These are phyloP conservation scores for Colletotrichum spinosum DNA, from an alignment of 2,329 filamentous ascomycete genomes.

Conservation along the genomic window DNA sequence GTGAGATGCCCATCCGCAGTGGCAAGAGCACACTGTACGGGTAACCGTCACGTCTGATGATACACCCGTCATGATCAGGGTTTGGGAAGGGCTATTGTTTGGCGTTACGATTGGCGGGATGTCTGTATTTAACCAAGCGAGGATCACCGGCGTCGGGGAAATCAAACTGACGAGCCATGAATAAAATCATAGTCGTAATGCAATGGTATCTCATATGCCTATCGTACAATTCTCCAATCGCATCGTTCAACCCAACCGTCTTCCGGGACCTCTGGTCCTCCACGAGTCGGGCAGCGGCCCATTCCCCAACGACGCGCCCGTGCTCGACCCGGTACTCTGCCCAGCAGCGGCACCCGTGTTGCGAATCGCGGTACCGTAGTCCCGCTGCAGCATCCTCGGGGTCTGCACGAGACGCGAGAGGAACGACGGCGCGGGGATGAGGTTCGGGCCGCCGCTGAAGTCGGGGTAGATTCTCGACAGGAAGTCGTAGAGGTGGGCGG, in stretches of 20 bases:
- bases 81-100: background rate
- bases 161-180: conserved; percentile 10
- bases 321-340: conserved; percentile 51
- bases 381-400: conserved; percentile 59
- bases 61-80: background rate
- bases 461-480: conserved; percentile 88
- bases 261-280: conserved; percentile 71
- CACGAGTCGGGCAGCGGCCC: conserved; percentile 72
- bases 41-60: conserved; percentile 11
- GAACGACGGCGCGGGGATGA: conserved; percentile 79
- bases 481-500: conserved; percentile 93
- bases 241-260: conserved; percentile 64
- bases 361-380: conserved; percentile 72
- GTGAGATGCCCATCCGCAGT: conserved; percentile 48
- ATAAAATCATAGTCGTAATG: conserved; percentile 36
- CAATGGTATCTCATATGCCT: conserved; percentile 8
- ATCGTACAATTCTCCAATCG: background rate
- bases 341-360: conserved; percentile 43
- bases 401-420: conserved; percentile 75
- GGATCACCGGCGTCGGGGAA: background rate
- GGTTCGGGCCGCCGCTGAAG: conserved; percentile 85
- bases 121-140: background rate
- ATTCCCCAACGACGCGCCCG: conserved; percentile 53
- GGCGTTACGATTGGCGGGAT: background rate
- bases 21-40: conserved; percentile 52